These are phyloP conservation scores for Neofusicoccum parvum DNA, from an alignment of 2,329 filamentous ascomycete species.

Conservation along the genomic window DNA sequence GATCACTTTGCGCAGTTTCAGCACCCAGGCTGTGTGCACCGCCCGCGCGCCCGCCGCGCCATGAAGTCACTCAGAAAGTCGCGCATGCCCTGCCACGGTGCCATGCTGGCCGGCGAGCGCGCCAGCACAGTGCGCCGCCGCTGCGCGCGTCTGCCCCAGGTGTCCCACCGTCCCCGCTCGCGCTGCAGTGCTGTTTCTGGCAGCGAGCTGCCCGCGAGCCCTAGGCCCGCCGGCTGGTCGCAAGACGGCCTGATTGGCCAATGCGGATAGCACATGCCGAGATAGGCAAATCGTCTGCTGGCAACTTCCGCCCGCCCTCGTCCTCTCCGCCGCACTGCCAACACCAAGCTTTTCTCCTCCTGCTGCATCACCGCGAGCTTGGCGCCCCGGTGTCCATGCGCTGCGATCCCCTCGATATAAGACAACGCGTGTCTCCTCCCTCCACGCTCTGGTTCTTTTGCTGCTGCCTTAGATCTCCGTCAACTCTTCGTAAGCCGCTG, in stretches of 20 bases:
- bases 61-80: background rate
- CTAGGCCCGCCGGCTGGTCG: background rate
- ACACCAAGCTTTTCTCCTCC: background rate
- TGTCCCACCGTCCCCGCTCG: background rate
- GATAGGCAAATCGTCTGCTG: background rate
- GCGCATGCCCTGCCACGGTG: background rate
- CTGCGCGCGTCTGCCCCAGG: background rate
- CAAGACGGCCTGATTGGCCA: background rate
- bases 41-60: background rate
- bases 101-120: background rate
- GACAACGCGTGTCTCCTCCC: background rate
- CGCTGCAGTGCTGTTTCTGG: background rate
- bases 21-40: background rate
- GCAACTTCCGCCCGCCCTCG: background rate
- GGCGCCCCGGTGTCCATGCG: background rate
- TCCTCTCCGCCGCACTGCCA: background rate
- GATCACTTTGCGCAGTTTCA: background rate
- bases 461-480: background rate
- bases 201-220: background rate
- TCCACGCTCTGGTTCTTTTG: background rate
- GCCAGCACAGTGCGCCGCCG: background rate
- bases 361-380: background rate
- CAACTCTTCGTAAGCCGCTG: background rate
- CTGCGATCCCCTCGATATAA: background rate
- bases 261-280: slow-evolving; percentile 4